Evolutionary conservation across 2,329 filamentous ascomycete species (phyloP), one percentile per base, ranked within the genome.

Genomic region (Neonectria ditissima): DNA sequence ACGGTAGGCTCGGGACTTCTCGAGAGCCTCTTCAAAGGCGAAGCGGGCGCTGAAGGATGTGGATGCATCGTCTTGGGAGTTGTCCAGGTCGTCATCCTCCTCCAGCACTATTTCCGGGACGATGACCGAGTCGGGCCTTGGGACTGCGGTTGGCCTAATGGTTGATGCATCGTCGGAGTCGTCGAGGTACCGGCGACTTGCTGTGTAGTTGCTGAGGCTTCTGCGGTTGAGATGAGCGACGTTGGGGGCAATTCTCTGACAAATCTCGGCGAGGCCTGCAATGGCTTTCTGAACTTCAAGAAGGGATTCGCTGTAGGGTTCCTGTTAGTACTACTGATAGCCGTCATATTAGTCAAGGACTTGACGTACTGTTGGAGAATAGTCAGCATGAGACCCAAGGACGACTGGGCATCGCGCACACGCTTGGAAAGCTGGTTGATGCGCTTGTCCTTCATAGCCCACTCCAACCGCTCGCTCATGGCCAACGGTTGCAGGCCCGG

Each of bases 351-450:
- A n/a, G n/a, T n/a, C n/a, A n/a, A 7, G 16, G 8, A 2, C 48
- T n/a, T 14, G 14, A 30, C 43, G 22, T 24, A 56, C 54, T 56
- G 43, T 48, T 56, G 30, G 20, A 56, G 54, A 48, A 48, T 48
- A 18, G 30, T 56, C 13, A 56, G 10, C 30, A 56, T 56, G 28
- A 41, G 54, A 8, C 54, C 54, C 5, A 56, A 22, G 6, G 54
- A 56, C 18, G 54, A 47, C 22, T 56, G 54, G 14, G 43, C 54
- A 56, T 56, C 54, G 9, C 34, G 54, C n/a, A 56, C 54, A 16
- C 43, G 43, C 54, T 37, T 48, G 11, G 43, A 56, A 9, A 56
- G 10, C 30, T 56, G 11, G 9, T 28, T 37, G 14, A 56, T 56
- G 5, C 30, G 28, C 26, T 48, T 48, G 16, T 56, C 43, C 22